Percentiles rank a stretch among this genome's conserved stretches.
These are phyloP conservation scores for Carnegiea gigantea DNA, from an alignment of 179 eudicot species.

Conservation along the genomic window DNA sequence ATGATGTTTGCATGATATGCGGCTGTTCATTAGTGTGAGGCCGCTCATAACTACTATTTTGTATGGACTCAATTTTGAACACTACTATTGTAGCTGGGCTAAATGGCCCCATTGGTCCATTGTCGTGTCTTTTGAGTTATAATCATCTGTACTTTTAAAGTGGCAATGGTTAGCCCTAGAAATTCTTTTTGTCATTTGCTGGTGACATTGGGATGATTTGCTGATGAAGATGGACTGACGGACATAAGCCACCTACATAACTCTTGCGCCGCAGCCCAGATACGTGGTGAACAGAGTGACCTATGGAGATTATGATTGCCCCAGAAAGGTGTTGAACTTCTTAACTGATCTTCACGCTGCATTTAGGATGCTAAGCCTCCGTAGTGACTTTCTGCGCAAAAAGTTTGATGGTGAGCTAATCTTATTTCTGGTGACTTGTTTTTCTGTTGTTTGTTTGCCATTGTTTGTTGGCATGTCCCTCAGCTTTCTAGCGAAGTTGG, in stretches of 20 bases:
- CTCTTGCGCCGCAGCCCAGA: conserved; percentile 72
- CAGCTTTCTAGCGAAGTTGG: not conserved
- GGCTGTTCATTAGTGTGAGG: not conserved
- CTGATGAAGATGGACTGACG: not conserved
- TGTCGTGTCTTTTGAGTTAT: not conserved
- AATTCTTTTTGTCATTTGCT: not conserved
- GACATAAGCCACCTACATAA: not conserved
- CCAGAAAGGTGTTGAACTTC: conserved; percentile 80
- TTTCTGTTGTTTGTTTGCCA: not conserved
- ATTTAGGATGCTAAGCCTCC: conserved; percentile 95
- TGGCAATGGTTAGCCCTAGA: not conserved
- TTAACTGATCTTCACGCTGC: conserved; percentile 94
- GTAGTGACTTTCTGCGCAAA: conserved; percentile 93
- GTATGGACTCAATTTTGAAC: not conserved
- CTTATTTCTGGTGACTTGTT: not conserved
- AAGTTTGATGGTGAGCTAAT: conserved; percentile 81
- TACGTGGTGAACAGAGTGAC: conserved; percentile 96
- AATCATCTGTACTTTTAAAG: not conserved
- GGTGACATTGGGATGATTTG: not conserved
- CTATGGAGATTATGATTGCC: conserved; percentile 91
- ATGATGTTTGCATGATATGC: not conserved
- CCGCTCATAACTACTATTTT: not conserved
- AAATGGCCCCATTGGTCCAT: not conserved
- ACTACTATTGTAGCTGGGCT: not conserved
- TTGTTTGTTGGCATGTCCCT: not conserved